Evolutionary conservation across 1,284 basidiomycete species (phyloP).

Genomic region (Irpex lacteus): DNA sequence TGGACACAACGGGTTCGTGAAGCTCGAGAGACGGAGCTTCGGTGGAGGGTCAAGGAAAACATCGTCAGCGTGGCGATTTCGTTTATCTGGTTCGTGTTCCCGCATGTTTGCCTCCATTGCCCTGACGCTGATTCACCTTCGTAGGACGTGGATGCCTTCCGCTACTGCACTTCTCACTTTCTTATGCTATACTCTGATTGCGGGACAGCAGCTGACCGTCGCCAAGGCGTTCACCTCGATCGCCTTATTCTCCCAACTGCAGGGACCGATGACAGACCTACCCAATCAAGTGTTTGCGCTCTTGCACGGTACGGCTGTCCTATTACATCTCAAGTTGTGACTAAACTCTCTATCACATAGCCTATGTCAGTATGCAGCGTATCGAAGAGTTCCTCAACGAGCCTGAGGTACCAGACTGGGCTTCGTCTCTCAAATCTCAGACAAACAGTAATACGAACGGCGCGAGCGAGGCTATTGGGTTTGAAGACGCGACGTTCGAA

Average conservation of each 20-base stretch:
- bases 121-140: neutral
- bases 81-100: conserved; percentile 53
- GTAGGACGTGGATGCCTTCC: conserved; percentile 69
- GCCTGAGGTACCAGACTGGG: conserved; percentile 66
- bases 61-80: conserved; percentile 53
- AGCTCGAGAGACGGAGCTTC: conserved; percentile 54
- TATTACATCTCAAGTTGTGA: conserved; percentile 2
- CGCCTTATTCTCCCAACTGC: conserved; percentile 61
- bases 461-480: conserved; percentile 40
- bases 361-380: conserved; percentile 70
- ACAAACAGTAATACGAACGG: conserved; percentile 10
- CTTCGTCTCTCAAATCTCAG: conserved; percentile 46
- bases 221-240: conserved; percentile 70
- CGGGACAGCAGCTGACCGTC: conserved; percentile 55
- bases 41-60: conserved; percentile 65
- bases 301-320: conserved; percentile 45
- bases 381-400: conserved; percentile 63
- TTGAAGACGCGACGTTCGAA: conserved; percentile 50
- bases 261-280: conserved; percentile 61
- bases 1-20: conserved; percentile 53
- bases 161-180: conserved; percentile 63
- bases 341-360: conserved; percentile 28
- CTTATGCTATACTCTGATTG: conserved; percentile 62
- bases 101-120: no score
- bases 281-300: conserved; percentile 63